phyloP scores from a whole-genome alignment of 768 basidiomycete genomes.

The Suillus weaverae region DNA sequence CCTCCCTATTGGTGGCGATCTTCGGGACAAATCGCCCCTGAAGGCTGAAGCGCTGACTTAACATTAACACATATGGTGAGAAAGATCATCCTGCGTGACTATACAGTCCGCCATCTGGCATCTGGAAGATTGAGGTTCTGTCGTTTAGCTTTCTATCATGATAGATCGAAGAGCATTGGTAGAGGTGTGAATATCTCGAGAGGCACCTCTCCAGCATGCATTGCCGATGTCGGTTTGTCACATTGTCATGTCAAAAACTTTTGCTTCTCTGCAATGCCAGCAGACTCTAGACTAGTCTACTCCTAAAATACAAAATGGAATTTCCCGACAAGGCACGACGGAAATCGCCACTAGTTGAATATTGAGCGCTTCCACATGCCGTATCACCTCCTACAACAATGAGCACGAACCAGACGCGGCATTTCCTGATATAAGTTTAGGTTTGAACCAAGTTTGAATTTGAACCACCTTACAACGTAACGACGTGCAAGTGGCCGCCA shows the following conservation, averaged over 20 bases:
- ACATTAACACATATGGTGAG: background rate
- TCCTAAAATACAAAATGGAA: background rate
- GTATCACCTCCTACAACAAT: background rate
- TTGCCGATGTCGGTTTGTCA: background rate
- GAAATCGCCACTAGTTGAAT: background rate
- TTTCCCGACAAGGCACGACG: background rate
- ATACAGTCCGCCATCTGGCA: background rate
- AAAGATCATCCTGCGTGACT: background rate
- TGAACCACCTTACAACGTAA: background rate
- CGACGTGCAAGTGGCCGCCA: too few relatives aligned
- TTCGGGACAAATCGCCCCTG: background rate
- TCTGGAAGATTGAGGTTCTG: background rate
- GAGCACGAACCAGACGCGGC: background rate
- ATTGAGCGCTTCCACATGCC: background rate
- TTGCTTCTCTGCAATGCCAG: background rate
- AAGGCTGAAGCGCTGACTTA: background rate
- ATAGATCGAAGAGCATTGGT: background rate
- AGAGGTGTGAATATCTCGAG: background rate
- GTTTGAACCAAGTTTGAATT: background rate
- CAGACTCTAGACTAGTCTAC: background rate
- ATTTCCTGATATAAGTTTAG: background rate
- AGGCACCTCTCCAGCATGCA: background rate
- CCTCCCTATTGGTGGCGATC: background rate
- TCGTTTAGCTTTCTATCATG: background rate
- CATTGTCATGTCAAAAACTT: background rate